Conservation (phyloP, 805 yeast genomes). For the Candida orba region DNA sequence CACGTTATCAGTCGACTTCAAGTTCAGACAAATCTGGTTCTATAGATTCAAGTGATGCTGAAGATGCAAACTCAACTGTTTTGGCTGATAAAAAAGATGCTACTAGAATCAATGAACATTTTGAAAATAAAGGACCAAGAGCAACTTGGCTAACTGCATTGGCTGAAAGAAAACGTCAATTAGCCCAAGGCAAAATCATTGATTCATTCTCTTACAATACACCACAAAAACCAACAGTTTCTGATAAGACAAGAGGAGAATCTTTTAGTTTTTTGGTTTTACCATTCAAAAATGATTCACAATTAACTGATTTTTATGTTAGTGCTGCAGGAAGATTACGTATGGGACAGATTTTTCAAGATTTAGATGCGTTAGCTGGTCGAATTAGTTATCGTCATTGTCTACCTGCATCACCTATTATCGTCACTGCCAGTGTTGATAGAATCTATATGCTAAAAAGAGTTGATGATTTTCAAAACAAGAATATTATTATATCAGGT, state of each 20-base stretch:
- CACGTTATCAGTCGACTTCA: conserved; percentile 25
- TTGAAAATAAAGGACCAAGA: conserved; percentile 25
- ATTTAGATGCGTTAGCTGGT: conserved; percentile 89
- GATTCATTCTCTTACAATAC: conserved; percentile 66
- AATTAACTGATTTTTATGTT: conserved; percentile 80
- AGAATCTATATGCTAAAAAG: conserved; percentile 81
- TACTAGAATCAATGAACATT: conserved; percentile 28
- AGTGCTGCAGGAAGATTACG: conserved; percentile 88
- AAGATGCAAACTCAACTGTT: conserved; percentile 70
- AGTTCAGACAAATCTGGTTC: conserved; percentile 28
- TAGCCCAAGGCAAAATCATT: conserved; percentile 64
- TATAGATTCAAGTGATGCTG: conserved; percentile 49
- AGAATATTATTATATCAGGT: conserved; percentile 82
- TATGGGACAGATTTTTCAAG: conserved; percentile 91
- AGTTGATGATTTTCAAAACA: conserved; percentile 67
- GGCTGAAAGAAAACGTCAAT: conserved; percentile 60
- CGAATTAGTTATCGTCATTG: conserved; percentile 89
- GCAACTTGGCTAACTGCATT: conserved; percentile 89
- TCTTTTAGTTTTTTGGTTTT: conserved; percentile 63
- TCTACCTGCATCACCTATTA: conserved; percentile 92
- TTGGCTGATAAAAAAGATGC: conserved; percentile 53
- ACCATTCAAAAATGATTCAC: conserved; percentile 79
- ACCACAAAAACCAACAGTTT: conserved; percentile 62
- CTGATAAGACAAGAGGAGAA: conserved; percentile 69
- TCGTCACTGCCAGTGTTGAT: conserved; percentile 93